Evolutionary conservation across 1,284 basidiomycete species (phyloP).

Genomic region (Sporisorium scitamineum): DNA sequence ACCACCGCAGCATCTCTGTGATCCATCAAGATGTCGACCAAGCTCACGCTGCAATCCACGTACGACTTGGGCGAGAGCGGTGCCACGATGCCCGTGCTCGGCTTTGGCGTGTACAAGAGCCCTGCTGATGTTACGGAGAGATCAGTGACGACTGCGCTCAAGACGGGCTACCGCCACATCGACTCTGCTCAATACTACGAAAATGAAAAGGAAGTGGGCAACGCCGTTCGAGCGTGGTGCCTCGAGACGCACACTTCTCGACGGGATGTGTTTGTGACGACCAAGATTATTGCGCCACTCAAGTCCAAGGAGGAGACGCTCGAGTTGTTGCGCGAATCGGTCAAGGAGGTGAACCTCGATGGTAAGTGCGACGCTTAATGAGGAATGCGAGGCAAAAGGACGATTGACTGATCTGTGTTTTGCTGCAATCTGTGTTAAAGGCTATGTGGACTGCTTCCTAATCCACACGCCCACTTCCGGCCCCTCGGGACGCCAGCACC

Average conservation of each 20-base stretch:
- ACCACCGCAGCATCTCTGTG: background rate
- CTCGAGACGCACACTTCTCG: constrained; percentile 34
- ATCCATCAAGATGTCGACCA: constrained; percentile 14
- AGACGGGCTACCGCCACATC: constrained; percentile 46
- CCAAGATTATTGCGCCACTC: constrained; percentile 40
- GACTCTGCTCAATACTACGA: constrained; percentile 50
- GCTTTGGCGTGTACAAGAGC: constrained; percentile 51
- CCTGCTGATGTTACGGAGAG: constrained; percentile 28
- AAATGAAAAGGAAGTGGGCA: constrained; percentile 43
- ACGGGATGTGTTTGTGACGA: constrained; percentile 44
- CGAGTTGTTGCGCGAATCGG: constrained; percentile 32
- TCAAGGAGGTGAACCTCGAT: constrained; percentile 36
- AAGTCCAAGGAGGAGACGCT: constrained; percentile 36
- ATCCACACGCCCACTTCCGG: constrained; percentile 52
- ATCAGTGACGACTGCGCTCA: constrained; percentile 44
- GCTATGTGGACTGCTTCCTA: constrained; percentile 52
- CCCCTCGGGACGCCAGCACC: constrained; percentile 36
- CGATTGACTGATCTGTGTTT: too few relatives aligned
- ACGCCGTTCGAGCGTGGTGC: constrained; percentile 46
- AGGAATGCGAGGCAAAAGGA: too few relatives aligned
- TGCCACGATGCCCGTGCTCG: constrained; percentile 42
- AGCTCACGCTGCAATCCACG: constrained; percentile 36
- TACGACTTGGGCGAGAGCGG: constrained; percentile 31
- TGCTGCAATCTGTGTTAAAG: background rate
- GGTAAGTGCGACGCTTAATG: too few relatives aligned